phyloP scores from a whole-genome alignment of 164 flowering plant genomes.

The Echeveria elegans region DNA sequence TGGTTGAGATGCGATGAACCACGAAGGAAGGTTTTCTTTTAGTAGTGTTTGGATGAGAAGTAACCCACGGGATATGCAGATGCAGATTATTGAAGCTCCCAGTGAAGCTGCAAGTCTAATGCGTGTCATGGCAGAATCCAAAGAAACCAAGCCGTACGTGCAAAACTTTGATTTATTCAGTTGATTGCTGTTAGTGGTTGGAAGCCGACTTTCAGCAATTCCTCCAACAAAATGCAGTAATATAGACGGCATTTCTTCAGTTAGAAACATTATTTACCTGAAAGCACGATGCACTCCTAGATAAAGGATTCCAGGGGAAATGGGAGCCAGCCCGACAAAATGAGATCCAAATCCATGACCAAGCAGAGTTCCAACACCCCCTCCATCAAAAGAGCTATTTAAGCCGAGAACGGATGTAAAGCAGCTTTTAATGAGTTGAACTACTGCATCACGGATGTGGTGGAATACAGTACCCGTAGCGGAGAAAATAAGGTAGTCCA shows the following conservation, averaged over 20 bases:
- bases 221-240: conserved; percentile 64
- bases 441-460: conserved; percentile 76
- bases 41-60: conserved; percentile 55
- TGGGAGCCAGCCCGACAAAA: conserved; percentile 73
- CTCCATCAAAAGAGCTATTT: conserved; percentile 33
- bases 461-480: conserved; percentile 92
- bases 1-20: conserved; percentile 69
- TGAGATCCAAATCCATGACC: conserved; percentile 89
- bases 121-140: conserved; percentile 54
- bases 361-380: conserved; percentile 83
- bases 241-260: conserved; percentile 63
- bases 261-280: conserved; percentile 61
- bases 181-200: conserved; percentile 26
- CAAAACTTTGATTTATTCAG: conserved; percentile 48
- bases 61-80: conserved; percentile 77
- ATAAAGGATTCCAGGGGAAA: conserved; percentile 87
- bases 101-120: conserved; percentile 78
- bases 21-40: conserved; percentile 80
- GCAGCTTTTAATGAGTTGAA: conserved; percentile 87
- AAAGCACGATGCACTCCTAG: conserved; percentile 63
- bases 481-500: conserved; percentile 79
- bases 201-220: conserved; percentile 37
- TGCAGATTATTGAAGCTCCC: conserved; percentile 72
- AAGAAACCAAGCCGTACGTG: conserved; percentile 55
- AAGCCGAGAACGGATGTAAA: conserved; percentile 71